Evolutionary conservation across 257 asterid genomes (phyloP), one percentile per base, ranked within the genome.

Genomic region (Plectranthus barbatus): DNA sequence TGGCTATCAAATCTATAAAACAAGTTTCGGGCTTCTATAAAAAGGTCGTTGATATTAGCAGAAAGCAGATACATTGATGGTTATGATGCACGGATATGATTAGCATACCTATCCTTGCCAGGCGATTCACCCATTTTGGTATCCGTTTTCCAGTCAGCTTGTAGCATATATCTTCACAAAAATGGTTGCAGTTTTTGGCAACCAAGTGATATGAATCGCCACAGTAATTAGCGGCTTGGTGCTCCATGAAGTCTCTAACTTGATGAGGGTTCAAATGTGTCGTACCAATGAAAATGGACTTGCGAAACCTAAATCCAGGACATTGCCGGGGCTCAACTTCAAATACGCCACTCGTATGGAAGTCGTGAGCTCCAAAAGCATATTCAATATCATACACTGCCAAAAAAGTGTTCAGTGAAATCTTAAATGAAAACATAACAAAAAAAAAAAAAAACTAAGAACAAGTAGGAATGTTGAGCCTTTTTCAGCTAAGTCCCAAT

Each of bases 51-150:
- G n/a, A n/a, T n/a, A n/a, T n/a, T n/a, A n/a, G n/a, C n/a, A n/a
- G n/a, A n/a, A n/a, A n/a, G n/a, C n/a, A n/a, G n/a, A n/a, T n/a
- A n/a, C n/a, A n/a, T 53, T 23, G 29, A 3, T 9, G 45, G 21
- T 11, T 4, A 64, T 36, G 37, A 65, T 13, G 37, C 69, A 55
- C 45, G 3, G 33, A 41, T 21, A 11, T 15, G 52, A 39, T 23
- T 20, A 60, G 14, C 6, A n/a, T 20, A 87, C 96, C 97, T 76
- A 91, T 80, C 70, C 77, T 78, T 58, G 97, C 97, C 0, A 87
- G 89, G 18, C 97, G 89, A 65, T 91, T 91, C 21, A 91, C 89
- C 97, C 97, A 91, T 70, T 82, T 84, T 46, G 97, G 97, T 37
- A 85, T 82, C 41, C 69, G 74, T n/a, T 76, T 85, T 53, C 91